Evolutionary conservation across 768 basidiomycete species (phyloP).

Genomic region (Termitomyces sp.): DNA sequence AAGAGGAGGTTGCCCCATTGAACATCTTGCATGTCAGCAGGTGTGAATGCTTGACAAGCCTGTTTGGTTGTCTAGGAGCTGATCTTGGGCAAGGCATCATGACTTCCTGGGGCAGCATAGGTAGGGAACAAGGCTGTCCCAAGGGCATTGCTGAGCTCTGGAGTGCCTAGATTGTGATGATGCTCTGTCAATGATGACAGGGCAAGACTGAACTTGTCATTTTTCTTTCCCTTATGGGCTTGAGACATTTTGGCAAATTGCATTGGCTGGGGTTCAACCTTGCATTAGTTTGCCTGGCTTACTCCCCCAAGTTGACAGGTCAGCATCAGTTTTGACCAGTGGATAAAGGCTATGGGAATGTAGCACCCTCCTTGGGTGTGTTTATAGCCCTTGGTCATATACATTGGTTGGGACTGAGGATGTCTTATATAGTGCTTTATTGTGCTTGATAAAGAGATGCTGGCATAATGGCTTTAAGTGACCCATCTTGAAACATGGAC

Average conservation of each 20-base stretch:
- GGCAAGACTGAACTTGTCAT: background rate
- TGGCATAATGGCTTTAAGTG: background rate
- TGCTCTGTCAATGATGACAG: background rate
- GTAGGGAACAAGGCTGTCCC: constrained; percentile 21
- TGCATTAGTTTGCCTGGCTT: background rate
- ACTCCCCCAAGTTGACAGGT: background rate
- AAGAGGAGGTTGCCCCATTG: constrained; percentile 41
- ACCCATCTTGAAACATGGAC: background rate
- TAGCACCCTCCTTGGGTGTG: constrained; percentile 28
- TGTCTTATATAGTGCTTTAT: background rate
- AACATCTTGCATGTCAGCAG: constrained; percentile 19
- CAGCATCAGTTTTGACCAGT: too few relatives aligned
- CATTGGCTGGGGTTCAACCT: too few relatives aligned
- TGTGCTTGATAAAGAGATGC: background rate
- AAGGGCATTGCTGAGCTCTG: constrained; percentile 17
- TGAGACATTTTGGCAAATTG: background rate
- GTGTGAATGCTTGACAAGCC: constrained; percentile 22
- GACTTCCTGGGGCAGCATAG: constrained; percentile 6
- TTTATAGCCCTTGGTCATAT: constrained; percentile 58
- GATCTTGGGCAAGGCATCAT: constrained; percentile 4
- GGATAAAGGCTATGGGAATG: background rate
- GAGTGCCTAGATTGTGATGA: background rate
- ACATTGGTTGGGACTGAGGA: constrained; percentile 53
- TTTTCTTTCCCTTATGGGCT: background rate
- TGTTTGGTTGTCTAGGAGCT: constrained; percentile 22